Base-by-base conservation (phyloP, 2,329 filamentous ascomycete species). In the Aspergillus alliaceus region DNA sequence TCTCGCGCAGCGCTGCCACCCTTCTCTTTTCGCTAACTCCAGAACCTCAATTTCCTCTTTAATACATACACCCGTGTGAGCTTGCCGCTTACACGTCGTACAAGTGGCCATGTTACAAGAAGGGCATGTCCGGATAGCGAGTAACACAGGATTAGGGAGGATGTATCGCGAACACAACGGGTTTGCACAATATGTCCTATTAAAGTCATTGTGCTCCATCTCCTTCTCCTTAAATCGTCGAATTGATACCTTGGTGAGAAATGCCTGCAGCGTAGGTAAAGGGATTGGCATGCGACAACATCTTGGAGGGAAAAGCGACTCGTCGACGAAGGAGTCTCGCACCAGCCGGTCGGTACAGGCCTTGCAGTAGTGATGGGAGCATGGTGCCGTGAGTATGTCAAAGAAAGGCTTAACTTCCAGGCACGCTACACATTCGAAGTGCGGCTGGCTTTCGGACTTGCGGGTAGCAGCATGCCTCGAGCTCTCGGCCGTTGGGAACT, bases 1-100 rank as follows among this genome's bases (percentile, higher is more conserved):
- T 60, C 81, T 86, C 69, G 86, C 87, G 72, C 91, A 96, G 47
- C 85, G 81, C 71, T 90, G 87, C 87, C 88, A 93, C 24, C 89
- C 88, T 52, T 87, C 80, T 25, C 86, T 79, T 63, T 86, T 85
- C 6, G 87, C 87, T 57, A 88, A 80, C 51, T 85, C 82, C 4
- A 91, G 76, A n/a, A 72, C 49, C 15, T 65, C 64, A 42, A 70
- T 60, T n/a, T 64, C 46, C 34, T 69, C 64, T 2, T 68, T 51
- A 2, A 63, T 64, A 48, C 70, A 75, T 32, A 65, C 57, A 6
- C 62, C 53, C 1, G 22, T 31, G 52, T 71, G 67, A 11, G 49
- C 54, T 9, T 14, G 7, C 12, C 51, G 53, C 53, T 71, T 72
- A 57, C 69, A 72, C 14, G 64, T 54, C 2, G 58, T 58, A 34